Evolutionary conservation across 225 moss, liverwort and hornwort species (phyloP).

Genomic region (Bryum argenteum): DNA sequence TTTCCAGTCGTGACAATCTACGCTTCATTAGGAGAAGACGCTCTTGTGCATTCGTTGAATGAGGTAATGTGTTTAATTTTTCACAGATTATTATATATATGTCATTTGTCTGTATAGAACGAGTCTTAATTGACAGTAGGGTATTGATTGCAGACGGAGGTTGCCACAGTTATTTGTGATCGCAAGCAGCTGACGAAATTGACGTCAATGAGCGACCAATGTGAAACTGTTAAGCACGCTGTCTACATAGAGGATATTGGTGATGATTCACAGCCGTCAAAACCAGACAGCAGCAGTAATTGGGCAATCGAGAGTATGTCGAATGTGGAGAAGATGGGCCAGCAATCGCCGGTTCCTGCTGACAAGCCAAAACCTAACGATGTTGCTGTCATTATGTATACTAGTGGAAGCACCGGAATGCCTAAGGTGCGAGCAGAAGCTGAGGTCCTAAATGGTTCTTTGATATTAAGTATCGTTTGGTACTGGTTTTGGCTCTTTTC

Average conservation of each 20-base stretch:
- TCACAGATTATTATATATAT: not conserved
- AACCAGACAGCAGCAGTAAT: constrained; percentile 41
- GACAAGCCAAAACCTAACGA: constrained; percentile 65
- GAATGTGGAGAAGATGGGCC: constrained; percentile 66
- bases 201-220: constrained; percentile 49
- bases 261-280: constrained; percentile 51
- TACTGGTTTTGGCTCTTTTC: constrained; percentile 5
- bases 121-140: constrained; percentile 15
- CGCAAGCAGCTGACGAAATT: constrained; percentile 80
- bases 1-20: constrained; percentile 84
- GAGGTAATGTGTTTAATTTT: constrained; percentile 49
- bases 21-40: constrained; percentile 87
- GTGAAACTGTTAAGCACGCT: constrained; percentile 66
- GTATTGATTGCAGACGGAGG: constrained; percentile 75
- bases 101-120: not conserved
- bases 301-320: constrained; percentile 78
- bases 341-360: constrained; percentile 56
- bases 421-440: constrained; percentile 62
- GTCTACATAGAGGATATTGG: constrained; percentile 74
- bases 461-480: not conserved
- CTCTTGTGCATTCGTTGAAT: constrained; percentile 77
- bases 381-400: constrained; percentile 96
- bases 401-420: constrained; percentile 96
- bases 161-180: constrained; percentile 83
- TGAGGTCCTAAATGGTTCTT: not conserved